Evolutionary conservation across 805 yeast genomes (phyloP), one percentile per base, ranked within the genome.

Genomic region (Metschnikowia kunwiensis): DNA sequence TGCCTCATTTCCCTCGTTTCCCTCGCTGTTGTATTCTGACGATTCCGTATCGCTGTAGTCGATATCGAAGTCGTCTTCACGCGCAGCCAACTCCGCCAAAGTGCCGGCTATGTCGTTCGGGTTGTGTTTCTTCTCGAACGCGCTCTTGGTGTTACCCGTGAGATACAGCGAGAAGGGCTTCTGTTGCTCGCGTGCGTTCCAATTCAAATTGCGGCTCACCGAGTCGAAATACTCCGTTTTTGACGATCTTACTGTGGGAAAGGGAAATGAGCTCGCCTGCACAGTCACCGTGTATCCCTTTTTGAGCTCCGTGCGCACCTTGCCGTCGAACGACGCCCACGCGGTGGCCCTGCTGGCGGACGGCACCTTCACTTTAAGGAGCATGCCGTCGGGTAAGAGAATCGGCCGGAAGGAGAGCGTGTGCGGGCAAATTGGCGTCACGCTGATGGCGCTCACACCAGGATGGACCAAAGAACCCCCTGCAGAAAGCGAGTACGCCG

Each of bases 391-490:
- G 0, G 97, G 97, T 19, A 91, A 68, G 39, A 91, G 70, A 36
- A 91, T 83, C 3, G 97, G 97, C 47, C 97, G 72, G 65, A 91
- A 91, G 6, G 95, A 85, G 30, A 91, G 70, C 0, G 97, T 87
- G 55, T 91, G 97, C 1, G 97, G 97, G 57, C 97, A 91, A 41
- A 91, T 88, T 0, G 97, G 97, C 0, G 97, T 88, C 5, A 91
- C 88, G 38, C 88, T 80, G 20, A 89, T 85, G 7, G 96, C 96
- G 43, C 88, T 82, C 11, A 91, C 95, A 21, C 86, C 88, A 0
- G 97, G 97, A 52, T 89, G 96, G 4, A 91, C 95, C 32, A 91
- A 71, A 0, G 96, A 82, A 1, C 97, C 97, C 10, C 97, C 97
- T 0, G 97, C 97, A 28, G 95, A 82, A 32, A 91, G 68, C 1